Evolutionary conservation across 176 grass and related monocot species (phyloP).

Genomic region (Leersia perrieri): DNA sequence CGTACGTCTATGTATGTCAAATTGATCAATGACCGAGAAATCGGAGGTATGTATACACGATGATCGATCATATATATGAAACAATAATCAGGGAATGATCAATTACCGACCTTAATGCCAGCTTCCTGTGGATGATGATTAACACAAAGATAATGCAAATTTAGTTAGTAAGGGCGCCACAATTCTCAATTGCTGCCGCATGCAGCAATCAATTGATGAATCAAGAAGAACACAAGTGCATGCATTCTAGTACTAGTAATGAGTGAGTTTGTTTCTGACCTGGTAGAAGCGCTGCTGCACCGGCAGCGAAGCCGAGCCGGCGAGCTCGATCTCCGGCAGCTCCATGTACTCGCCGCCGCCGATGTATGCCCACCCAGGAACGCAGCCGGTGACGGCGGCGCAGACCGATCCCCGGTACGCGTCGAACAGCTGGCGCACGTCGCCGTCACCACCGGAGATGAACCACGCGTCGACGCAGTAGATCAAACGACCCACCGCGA

Average conservation of each 20-base stretch:
- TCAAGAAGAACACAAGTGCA: background rate
- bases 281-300: conserved; percentile 78
- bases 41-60: too few relatives aligned
- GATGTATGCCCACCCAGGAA: conserved; percentile 76
- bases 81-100: background rate
- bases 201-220: too few relatives aligned
- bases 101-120: conserved; percentile 66
- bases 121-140: conserved; percentile 66
- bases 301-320: conserved; percentile 39
- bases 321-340: conserved; percentile 42
- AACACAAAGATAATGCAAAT: conserved; percentile 9
- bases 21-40: too few relatives aligned
- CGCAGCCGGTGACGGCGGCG: conserved; percentile 45
- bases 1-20: too few relatives aligned
- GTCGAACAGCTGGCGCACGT: conserved; percentile 50
- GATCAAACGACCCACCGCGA: background rate
- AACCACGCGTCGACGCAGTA: conserved; percentile 53
- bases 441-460: conserved; percentile 17
- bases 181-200: too few relatives aligned
- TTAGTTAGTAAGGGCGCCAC: background rate
- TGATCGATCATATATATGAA: background rate
- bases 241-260: too few relatives aligned
- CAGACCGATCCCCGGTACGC: conserved; percentile 52
- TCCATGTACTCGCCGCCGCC: conserved; percentile 57
- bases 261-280: conserved; percentile 25